Base-by-base conservation (phyloP, 345 rosid genomes). In the Ceriops decandra region DNA sequence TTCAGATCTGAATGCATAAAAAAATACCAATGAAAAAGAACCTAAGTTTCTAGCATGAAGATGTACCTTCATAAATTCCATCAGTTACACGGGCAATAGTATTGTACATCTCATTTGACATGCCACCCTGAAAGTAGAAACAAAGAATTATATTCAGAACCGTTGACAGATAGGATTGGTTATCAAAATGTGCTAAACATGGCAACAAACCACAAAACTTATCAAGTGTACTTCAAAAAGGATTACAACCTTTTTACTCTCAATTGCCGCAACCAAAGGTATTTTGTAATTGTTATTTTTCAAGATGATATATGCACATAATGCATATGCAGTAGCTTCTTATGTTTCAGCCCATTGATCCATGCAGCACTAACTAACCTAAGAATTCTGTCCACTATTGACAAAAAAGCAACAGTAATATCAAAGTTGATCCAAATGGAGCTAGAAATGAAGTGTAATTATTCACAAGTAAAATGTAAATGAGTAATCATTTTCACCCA, bases 51-150 rank as follows among this genome's bases (percentile, higher is more conserved):
- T 46, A 28, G 62, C 61, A 49, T 22, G 24, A 60, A 27, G 63
- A 51, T 69, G 63, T 75, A 91, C 98, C 97, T 88, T 91, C 98
- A 73, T 86, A 91, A 64, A 91, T 88, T 68, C 97, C 98, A 84
- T 93, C 96, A 7, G 97, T 89, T 64, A 93, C 97, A 70, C 98
- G 96, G 38, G 93, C 91, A 82, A 91, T 81, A 17, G 93, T 79
- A 64, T 82, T 93, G 90, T 93, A 93, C 80, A 93, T 76, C 79
- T 93, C 98, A 78, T 93, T 93, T 26, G 97, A 93, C 98, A 91
- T 93, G 57, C 98, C 98, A 73, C 97, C 98, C 98, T 91, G 82
- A 70, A 80, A 64, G 66, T 56, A 52, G 61, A 38, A 27, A 32
- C 16, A 28, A 21, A 17, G 3, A 28, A 27, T 26, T 22, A 62